Percentiles rank a stretch among this genome's conserved stretches.
phyloP scores from a whole-genome alignment of 2,329 filamentous ascomycete species.

The Aspergillus uvarum region DNA sequence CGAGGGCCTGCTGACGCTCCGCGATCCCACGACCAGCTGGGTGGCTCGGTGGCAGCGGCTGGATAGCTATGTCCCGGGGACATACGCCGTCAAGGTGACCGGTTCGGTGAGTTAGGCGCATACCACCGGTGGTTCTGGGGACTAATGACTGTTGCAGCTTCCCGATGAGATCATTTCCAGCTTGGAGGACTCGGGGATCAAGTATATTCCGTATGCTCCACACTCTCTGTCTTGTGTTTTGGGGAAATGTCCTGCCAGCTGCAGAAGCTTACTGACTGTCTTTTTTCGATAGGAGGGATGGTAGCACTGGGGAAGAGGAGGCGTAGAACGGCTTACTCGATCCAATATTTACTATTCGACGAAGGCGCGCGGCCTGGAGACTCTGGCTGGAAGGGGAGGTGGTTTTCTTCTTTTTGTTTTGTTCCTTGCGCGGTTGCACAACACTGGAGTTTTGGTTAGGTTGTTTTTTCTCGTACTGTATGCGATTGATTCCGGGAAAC shows the following conservation, averaged over 20 bases:
- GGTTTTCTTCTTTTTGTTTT: background rate
- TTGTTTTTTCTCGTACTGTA: background rate
- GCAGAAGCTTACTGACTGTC: constrained; percentile 10
- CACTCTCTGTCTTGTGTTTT: background rate
- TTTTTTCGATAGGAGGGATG: constrained; percentile 40
- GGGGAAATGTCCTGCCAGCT: background rate
- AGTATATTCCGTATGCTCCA: constrained; percentile 58
- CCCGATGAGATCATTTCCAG: constrained; percentile 58
- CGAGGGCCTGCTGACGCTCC: constrained; percentile 83
- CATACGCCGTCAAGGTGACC: constrained; percentile 93
- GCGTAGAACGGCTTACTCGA: constrained; percentile 20
- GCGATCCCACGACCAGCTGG: constrained; percentile 83
- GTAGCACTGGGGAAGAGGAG: constrained; percentile 48
- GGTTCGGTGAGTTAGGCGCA: constrained; percentile 59
- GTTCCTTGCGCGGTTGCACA: background rate
- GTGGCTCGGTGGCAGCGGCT: constrained; percentile 95
- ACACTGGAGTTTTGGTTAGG: constrained; percentile 3
- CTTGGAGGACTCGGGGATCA: constrained; percentile 59
- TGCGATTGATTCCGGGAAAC: background rate
- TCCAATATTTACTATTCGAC: background rate
- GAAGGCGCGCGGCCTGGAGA: background rate
- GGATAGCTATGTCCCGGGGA: constrained; percentile 80
- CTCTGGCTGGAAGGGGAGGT: background rate
- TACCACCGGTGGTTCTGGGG: too few species aligned
- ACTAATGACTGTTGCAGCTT: constrained; percentile 36